Percentiles rank a stretch among this genome's conserved stretches.
Evolutionary conservation across 257 asterid genomes (phyloP).

Genomic region (Lycium barbarum): DNA sequence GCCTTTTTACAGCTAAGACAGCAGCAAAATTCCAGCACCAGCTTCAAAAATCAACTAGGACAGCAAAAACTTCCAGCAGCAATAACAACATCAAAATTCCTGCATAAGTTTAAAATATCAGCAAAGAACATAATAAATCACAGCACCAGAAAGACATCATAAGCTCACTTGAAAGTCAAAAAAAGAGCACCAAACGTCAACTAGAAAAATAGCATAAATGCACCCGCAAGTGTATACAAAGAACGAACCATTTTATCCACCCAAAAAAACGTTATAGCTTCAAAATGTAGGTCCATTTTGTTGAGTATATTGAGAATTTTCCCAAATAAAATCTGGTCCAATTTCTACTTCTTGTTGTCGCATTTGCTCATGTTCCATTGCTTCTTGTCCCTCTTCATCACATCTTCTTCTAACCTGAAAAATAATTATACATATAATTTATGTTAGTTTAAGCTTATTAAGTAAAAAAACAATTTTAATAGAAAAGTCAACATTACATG

Average conservation of each 20-base stretch:
- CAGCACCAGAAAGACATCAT: too few relatives aligned
- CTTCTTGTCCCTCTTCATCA: neutral
- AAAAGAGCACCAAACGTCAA: too few relatives aligned
- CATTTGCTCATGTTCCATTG: neutral
- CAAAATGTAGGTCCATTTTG: neutral
- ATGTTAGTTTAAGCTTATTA: neutral
- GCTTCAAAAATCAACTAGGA: too few relatives aligned
- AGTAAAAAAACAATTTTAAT: neutral
- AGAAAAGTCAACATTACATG: neutral
- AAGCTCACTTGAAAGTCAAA: too few relatives aligned
- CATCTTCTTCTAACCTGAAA: neutral
- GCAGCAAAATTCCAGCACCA: too few relatives aligned
- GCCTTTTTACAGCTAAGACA: too few relatives aligned
- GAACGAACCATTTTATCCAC: neutral
- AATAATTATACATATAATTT: neutral
- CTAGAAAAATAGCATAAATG: neutral
- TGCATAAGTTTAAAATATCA: too few relatives aligned
- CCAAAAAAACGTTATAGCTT: neutral
- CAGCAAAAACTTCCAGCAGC: too few relatives aligned
- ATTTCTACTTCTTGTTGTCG: neutral
- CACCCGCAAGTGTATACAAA: neutral
- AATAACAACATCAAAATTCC: too few relatives aligned
- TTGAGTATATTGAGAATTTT: neutral
- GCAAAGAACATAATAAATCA: too few relatives aligned
- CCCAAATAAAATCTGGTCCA: neutral